These are phyloP conservation scores for Emmonsia crescens DNA, from an alignment of 2,329 filamentous ascomycete genomes.

Conservation along the genomic window DNA sequence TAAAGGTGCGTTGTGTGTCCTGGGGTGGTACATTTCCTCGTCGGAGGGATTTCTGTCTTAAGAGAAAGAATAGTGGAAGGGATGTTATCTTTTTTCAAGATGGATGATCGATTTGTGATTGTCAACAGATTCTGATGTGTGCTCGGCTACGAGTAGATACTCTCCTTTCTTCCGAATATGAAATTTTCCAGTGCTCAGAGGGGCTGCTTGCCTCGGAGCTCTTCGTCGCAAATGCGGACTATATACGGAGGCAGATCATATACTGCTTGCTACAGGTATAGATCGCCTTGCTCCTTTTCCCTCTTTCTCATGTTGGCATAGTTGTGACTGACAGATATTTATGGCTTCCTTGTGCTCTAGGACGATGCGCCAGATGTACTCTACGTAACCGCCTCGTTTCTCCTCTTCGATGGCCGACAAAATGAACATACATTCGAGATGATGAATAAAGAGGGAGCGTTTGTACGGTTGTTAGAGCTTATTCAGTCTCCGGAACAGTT, in stretches of 20 bases:
- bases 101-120: neutral
- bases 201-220: conserved; percentile 64
- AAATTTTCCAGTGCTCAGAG: conserved; percentile 69
- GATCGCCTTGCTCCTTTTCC: neutral
- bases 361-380: conserved; percentile 76
- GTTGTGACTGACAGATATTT: neutral
- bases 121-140: neutral
- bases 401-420: conserved; percentile 74
- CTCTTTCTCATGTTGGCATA: neutral
- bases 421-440: conserved; percentile 70
- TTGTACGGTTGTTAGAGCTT: conserved; percentile 71
- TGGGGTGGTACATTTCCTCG: neutral
- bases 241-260: conserved; percentile 85
- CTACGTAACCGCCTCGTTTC: conserved; percentile 69
- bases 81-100: neutral
- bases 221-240: conserved; percentile 65
- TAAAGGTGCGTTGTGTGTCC: conserved; percentile 40
- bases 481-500: conserved; percentile 50
- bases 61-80: conserved; percentile 3
- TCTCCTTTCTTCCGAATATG: conserved; percentile 58
- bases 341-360: conserved; percentile 34
- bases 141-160: neutral
- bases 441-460: conserved; percentile 80
- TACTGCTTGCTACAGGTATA: conserved; percentile 66
- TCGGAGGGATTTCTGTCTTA: neutral